A percentile compares a stretch with the other conserved stretches of the same genome.
phyloP scores from a whole-genome alignment of 208 protist species.

The Phytomonas francai region DNA sequence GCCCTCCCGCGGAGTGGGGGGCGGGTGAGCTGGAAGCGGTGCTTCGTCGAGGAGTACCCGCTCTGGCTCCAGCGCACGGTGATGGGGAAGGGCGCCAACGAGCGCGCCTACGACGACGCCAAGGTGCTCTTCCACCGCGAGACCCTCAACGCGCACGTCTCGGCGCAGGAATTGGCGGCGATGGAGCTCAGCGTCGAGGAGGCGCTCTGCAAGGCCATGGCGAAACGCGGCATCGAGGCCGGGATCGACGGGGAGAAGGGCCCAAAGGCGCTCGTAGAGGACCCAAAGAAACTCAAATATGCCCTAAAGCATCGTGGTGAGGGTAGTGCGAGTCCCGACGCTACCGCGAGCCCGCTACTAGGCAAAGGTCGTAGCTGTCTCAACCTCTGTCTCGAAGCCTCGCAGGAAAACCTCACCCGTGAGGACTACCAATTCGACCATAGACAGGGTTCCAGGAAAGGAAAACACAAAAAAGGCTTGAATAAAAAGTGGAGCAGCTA shows the following conservation, averaged over 20 bases:
- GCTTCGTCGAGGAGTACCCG: conserved; percentile 66
- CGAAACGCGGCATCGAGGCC: conserved; percentile 27
- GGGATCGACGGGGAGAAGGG: conserved; percentile 20
- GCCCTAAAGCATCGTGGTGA: neutral
- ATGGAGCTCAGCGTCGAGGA: conserved; percentile 51
- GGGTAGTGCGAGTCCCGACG: neutral
- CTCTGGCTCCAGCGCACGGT: conserved; percentile 41
- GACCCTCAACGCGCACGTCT: conserved; percentile 30
- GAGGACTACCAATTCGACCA: conserved; percentile 53
- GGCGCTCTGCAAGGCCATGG: conserved; percentile 25
- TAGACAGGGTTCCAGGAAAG: conserved; percentile 36
- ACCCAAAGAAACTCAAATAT: neutral
- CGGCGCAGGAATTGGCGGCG: conserved; percentile 32
- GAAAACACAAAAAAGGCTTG: conserved; percentile 69
- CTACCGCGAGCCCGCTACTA: neutral
- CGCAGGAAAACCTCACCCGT: conserved; percentile 17
- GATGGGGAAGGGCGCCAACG: conserved; percentile 28
- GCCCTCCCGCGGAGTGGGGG: conserved; percentile 47
- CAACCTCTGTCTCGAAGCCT: neutral
- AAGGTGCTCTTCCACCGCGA: conserved; percentile 46
- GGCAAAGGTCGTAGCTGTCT: neutral
- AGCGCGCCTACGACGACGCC: conserved; percentile 51
- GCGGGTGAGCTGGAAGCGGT: conserved; percentile 50
- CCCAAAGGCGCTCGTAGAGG: neutral
- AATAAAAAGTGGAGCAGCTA: conserved; percentile 34